Conservation (phyloP, 2,329 filamentous ascomycete genomes). For the Podosphaera leucotricha region DNA sequence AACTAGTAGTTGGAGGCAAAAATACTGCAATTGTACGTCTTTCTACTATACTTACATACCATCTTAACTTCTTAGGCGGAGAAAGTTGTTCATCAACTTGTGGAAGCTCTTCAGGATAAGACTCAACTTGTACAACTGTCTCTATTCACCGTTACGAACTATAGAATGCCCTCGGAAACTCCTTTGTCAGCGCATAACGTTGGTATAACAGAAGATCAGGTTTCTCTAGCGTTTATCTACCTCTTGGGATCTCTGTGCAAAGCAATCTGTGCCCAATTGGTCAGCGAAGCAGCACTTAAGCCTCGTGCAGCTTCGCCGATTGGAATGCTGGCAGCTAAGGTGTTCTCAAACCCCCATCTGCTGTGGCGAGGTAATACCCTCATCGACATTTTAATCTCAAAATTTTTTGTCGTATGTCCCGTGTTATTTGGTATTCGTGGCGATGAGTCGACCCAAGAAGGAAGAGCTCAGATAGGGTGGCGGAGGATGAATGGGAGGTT, state of each 20-base stretch:
- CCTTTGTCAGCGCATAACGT: conserved; percentile 20
- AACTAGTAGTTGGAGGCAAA: conserved; percentile 27
- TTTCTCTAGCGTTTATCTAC: conserved; percentile 48
- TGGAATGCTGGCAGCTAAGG: conserved; percentile 49
- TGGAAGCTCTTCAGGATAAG: not conserved
- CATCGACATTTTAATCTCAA: conserved; percentile 69
- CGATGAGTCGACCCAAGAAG: conserved; percentile 45
- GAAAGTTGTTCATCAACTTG: not conserved
- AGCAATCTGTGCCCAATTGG: conserved; percentile 43
- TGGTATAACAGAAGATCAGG: conserved; percentile 24
- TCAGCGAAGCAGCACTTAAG: conserved; percentile 39
- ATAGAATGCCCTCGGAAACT: not conserved
- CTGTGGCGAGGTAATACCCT: conserved; percentile 43
- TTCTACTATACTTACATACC: not conserved
- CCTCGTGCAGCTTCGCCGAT: conserved; percentile 50
- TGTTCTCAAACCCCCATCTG: conserved; percentile 48
- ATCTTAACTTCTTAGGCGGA: conserved; percentile 1
- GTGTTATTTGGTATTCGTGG: conserved; percentile 68
- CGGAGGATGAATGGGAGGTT: conserved; percentile 27
- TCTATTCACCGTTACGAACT: not conserved
- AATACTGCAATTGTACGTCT: conserved; percentile 1
- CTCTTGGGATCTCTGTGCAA: conserved; percentile 58
- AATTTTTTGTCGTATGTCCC: conserved; percentile 60
- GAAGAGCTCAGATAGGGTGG: conserved; percentile 52
- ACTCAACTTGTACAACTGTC: not conserved